Percentiles rank a stretch among this genome's conserved stretches.
Conservation (phyloP, 805 yeast genomes). For the Candida pseudoglaebosa region DNA sequence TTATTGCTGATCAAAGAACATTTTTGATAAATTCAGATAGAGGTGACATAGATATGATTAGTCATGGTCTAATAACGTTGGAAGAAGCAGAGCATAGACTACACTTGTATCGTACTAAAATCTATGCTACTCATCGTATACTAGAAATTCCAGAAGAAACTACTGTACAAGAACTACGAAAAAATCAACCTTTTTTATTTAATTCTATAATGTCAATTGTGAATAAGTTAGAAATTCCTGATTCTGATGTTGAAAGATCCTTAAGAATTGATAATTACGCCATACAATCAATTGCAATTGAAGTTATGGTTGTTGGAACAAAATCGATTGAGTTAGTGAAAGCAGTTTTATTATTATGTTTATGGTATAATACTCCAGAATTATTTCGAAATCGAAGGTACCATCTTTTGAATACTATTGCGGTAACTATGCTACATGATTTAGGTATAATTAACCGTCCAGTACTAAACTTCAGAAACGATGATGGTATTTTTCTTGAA, state of each 20-base stretch:
- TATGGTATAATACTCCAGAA: constrained; percentile 86
- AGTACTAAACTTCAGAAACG: constrained; percentile 14
- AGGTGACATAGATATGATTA: constrained; percentile 46
- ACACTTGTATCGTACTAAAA: constrained; percentile 41
- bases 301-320: constrained; percentile 64
- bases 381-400: constrained; percentile 74
- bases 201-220: constrained; percentile 62
- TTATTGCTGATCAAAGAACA: constrained; percentile 40
- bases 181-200: constrained; percentile 56
- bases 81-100: constrained; percentile 60
- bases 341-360: constrained; percentile 53
- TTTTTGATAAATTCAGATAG: constrained; percentile 21
- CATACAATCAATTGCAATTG: constrained; percentile 47
- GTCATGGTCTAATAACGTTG: constrained; percentile 51
- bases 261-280: constrained; percentile 52
- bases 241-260: constrained; percentile 36
- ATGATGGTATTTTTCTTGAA: constrained; percentile 10
- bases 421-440: constrained; percentile 69
- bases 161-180: constrained; percentile 45
- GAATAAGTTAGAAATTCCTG: constrained; percentile 37
- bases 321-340: constrained; percentile 68
- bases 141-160: constrained; percentile 47
- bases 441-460: constrained; percentile 64
- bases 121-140: constrained; percentile 53
- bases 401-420: constrained; percentile 62